Conservation (phyloP, 2,329 filamentous ascomycete genomes). For the Erysiphe pulchra region DNA sequence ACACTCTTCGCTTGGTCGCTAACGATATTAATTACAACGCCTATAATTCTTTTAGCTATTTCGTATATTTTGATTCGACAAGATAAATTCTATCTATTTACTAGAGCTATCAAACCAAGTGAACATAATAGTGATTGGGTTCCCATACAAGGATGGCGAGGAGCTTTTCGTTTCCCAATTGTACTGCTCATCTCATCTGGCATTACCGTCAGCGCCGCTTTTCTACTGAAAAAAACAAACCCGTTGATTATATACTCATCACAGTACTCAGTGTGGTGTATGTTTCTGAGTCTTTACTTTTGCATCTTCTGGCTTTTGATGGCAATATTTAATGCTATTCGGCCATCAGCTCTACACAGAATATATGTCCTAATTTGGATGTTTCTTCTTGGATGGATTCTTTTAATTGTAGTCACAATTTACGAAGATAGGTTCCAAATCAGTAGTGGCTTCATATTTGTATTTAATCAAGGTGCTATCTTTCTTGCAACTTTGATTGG, state of each 20-base stretch:
- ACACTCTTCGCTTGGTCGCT: constrained; percentile 77
- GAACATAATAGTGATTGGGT: constrained; percentile 34
- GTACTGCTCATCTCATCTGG: constrained; percentile 41
- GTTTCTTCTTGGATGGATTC: constrained; percentile 45
- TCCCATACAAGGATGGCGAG: constrained; percentile 45
- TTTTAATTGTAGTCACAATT: constrained; percentile 47
- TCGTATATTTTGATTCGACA: constrained; percentile 40
- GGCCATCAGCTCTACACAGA: constrained; percentile 68
- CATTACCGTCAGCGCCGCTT: constrained; percentile 45
- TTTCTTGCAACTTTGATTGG: constrained; percentile 53
- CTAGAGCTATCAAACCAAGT: constrained; percentile 30
- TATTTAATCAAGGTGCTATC: constrained; percentile 53
- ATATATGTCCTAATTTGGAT: constrained; percentile 67
- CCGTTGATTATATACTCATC: constrained; percentile 81
- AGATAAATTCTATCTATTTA: constrained; percentile 78
- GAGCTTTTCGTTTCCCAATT: constrained; percentile 63
- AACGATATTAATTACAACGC: constrained; percentile 55
- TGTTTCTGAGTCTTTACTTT: constrained; percentile 63
- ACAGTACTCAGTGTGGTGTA: constrained; percentile 65
- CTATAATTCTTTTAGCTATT: constrained; percentile 43
- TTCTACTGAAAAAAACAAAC: constrained; percentile 59
- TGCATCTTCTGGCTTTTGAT: constrained; percentile 63
- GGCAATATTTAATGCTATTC: constrained; percentile 48
- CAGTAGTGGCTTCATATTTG: constrained; percentile 52
- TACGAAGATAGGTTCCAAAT: constrained; percentile 50